Evolutionary conservation across 2,329 filamentous ascomycete genomes (phyloP).

Genomic region (Rhynchosporium graminicola): DNA sequence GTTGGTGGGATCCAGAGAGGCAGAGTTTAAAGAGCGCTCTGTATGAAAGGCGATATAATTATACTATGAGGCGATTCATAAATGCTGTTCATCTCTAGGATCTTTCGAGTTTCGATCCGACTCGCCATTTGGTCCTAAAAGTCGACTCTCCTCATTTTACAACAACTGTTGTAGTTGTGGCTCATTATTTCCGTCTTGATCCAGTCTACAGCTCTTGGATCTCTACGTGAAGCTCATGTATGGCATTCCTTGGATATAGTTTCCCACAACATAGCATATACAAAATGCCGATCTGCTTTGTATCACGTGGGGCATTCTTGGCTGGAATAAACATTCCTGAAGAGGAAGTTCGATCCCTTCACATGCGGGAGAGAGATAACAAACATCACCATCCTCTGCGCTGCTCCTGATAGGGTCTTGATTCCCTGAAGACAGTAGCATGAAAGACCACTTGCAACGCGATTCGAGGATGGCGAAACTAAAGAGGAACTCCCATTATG

Average conservation of each 20-base stretch:
- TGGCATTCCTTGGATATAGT: neutral
- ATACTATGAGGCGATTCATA: no score
- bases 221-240: neutral
- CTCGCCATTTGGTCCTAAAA: no score
- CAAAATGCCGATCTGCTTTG: slow-evolving; percentile 2
- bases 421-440: slow-evolving; percentile 18
- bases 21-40: no score
- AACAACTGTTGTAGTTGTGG: no score
- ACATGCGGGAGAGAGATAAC: slow-evolving; percentile 22
- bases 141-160: no score
- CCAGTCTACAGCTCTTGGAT: neutral
- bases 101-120: no score
- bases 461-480: slow-evolving; percentile 6
- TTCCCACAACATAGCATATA: neutral
- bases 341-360: slow-evolving; percentile 25
- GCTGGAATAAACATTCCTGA: slow-evolving; percentile 14
- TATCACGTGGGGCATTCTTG: slow-evolving; percentile 4
- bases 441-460: neutral
- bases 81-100: no score
- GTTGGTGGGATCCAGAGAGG: no score
- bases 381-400: slow-evolving; percentile 6
- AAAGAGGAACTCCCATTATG: neutral
- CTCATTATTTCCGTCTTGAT: no score
- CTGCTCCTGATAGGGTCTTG: slow-evolving; percentile 28
- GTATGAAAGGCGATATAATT: no score